Percentiles rank a stretch among this genome's conserved stretches.
Conservation (phyloP, 345 rosid species). For the Sisymbrium altissimum region DNA sequence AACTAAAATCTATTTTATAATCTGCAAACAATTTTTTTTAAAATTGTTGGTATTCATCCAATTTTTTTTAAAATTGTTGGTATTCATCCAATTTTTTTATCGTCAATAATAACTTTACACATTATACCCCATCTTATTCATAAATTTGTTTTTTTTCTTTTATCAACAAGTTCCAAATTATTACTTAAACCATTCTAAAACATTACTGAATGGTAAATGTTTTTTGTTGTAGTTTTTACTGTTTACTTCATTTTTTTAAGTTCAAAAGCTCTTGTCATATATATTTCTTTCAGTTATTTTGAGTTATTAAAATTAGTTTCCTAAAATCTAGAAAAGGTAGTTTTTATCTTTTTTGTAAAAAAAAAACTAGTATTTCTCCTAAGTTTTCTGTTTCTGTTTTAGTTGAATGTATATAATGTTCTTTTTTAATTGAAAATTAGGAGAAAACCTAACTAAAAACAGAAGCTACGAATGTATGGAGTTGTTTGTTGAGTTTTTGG, state of each 20-base stretch:
- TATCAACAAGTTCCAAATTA: neutral
- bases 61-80: no score
- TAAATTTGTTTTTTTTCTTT: neutral
- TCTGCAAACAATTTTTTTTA: no score
- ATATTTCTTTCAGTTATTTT: neutral
- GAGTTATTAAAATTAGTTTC: neutral
- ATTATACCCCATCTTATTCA: neutral
- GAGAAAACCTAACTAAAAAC: neutral
- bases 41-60: no score
- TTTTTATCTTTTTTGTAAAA: neutral
- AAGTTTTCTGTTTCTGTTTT: neutral
- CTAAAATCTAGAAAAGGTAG: neutral
- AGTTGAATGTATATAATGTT: neutral
- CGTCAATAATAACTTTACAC: constrained; percentile 20
- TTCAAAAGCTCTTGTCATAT: neutral
- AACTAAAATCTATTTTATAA: no score
- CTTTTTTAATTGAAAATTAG: neutral
- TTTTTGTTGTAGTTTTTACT: neutral
- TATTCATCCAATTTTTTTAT: no score
- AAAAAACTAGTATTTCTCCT: neutral
- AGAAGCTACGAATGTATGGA: neutral
- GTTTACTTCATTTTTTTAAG: neutral
- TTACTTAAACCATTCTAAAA: neutral
- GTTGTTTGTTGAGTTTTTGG: neutral
- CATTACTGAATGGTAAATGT: neutral